Base-by-base conservation (phyloP, 2,329 filamentous ascomycete species). In the Purpureocillium lavendulum region DNA sequence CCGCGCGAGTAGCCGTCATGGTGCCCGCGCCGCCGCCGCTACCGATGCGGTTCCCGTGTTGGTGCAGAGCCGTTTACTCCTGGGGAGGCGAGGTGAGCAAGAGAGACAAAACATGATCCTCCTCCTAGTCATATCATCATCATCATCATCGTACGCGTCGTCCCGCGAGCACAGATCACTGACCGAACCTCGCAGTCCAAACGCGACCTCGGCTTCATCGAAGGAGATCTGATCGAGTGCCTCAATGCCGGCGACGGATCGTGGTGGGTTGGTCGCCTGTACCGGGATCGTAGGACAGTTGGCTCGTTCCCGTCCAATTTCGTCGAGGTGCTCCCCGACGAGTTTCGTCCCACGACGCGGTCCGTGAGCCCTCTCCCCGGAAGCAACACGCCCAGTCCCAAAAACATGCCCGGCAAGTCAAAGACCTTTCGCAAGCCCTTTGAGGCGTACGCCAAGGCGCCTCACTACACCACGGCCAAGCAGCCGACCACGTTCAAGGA, bases 221-320 rank as follows among this genome's bases (percentile, higher is more conserved):
- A 98, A 63, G 92, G 92, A 47, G 92, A 98, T 64, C 66, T 98
- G 49, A 98, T 98, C 60, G 92, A 98, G 75, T 96, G 90, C 57
- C 73, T 98, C 39, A 98, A 98, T 60, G 92, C 92, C 15, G 92
- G 92, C 47, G 92, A 98, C 65, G 92, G 92, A 38, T 89, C 87
- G 35, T 98, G 92, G 92, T 98, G 92, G 92, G 95, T 89, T 65
- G 92, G 92, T 35, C 80, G 90, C 47, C 66, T 98, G 57, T 86
- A 82, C 57, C 80, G 92, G 51, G 92, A 98, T 64, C 83, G 85
- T 60, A 80, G 89, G 55, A 88, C 90, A 54, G 82, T 96, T 53
- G 92, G 92, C 39, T 71, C 92, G 15, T 98, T 98, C 56, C 92
- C 92, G 1, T 96, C 89, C 54, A 98, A 98, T 65, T 98, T 98